Base-by-base conservation (phyloP, 2,329 filamentous ascomycete species). In the Colletotrichum somersetense region DNA sequence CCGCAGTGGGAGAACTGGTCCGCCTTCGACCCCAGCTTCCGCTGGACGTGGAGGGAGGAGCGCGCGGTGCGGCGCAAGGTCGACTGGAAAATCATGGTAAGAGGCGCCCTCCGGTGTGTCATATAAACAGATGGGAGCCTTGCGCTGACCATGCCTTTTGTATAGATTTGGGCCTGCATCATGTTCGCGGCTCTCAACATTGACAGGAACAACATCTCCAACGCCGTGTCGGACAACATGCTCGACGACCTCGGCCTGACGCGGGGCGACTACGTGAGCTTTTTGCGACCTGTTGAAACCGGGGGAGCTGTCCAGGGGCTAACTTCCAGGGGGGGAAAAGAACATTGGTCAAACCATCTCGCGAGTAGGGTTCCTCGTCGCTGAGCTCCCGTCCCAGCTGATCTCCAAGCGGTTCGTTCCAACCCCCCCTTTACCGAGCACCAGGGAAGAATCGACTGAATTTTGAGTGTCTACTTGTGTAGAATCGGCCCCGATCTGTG, bases 341-440 rank as follows among this genome's bases (percentile, higher is more conserved):
- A 90, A 89, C 76, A 79, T 85, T 20, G 88, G 88, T 23, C 83
- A 89, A 76, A 88, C 86, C 0, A 83, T 90, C 50, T 89, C 89
- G 74, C 81, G 84, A 1, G 77, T 89, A 4, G 83, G 83, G 0
- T 90, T 90, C 73, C 79, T 91, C 1, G 79, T 84, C 7, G 88
- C 89, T 0, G 89, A 91, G 75, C 80, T 91, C 1, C 89, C 89
- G 0, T 91, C 89, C 0, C 89, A 91, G 74, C 81, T 91, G 6
- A 77, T 91, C 20, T 86, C 84, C 42, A 91, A 91, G 77, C 86
- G 85, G 77, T 72, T 5, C 5, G 58, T 53, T 75, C 6, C 18
- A 42, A 38, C 8, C 8, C 40, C 42, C 88, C 86, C 86, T 53
- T 23, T 1, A 6, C 14, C 2, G 30, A 5, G 16, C 8, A 2